These are phyloP conservation scores for Coemansia sp. DNA, from an alignment of 192 early-diverging fungal species.

Conservation along the genomic window DNA sequence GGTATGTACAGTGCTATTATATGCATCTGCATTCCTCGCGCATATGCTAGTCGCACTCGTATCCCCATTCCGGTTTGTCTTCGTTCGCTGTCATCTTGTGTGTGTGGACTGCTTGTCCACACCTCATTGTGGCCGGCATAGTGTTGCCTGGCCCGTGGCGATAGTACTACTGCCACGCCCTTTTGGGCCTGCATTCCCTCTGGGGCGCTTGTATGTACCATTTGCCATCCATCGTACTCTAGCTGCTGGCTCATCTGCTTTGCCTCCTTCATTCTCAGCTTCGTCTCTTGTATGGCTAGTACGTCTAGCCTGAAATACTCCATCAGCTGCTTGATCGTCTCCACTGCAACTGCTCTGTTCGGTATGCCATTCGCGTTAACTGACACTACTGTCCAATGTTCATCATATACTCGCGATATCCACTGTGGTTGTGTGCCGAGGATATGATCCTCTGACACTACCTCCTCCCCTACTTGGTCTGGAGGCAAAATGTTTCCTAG, in stretches of 20 bases:
- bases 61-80: background rate
- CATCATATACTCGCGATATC: too few species aligned
- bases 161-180: background rate
- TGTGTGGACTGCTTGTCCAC: background rate
- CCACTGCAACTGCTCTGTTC: background rate
- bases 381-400: background rate
- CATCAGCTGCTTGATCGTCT: background rate
- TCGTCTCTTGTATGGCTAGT: background rate
- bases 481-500: too few species aligned
- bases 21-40: background rate
- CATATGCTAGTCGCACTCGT: background rate
- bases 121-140: background rate
- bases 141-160: background rate
- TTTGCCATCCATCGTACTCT: background rate
- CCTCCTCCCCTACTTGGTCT: too few species aligned
- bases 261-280: background rate
- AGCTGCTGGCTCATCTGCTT: background rate
- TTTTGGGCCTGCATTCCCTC: background rate
- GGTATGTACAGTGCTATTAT: background rate
- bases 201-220: background rate
- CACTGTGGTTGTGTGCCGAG: too few species aligned
- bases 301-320: background rate
- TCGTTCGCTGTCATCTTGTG: background rate
- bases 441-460: too few species aligned
- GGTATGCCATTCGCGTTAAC: background rate